A percentile compares a stretch with the other conserved stretches of the same genome.
Evolutionary conservation across 2,329 filamentous ascomycete genomes (phyloP).

Genomic region (Zasmidium angulare): DNA sequence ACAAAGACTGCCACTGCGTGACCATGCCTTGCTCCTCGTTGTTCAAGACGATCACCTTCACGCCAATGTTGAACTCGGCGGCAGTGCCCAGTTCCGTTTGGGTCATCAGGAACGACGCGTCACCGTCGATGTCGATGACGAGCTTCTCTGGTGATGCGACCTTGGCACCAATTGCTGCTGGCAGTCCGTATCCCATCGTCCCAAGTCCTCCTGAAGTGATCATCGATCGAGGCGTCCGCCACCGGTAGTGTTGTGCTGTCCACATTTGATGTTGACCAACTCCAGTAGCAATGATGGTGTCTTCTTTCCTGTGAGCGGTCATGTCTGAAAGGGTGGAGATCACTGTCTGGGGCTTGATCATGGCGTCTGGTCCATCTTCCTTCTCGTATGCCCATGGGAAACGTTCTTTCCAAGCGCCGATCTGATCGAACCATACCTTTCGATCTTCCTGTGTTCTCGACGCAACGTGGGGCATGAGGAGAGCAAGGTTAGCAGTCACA

Average conservation of each 20-base stretch:
- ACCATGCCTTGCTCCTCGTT: constrained; percentile 99
- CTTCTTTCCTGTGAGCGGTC: constrained; percentile 74
- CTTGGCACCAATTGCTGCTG: constrained; percentile 93
- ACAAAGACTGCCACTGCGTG: constrained; percentile 96
- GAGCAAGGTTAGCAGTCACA: constrained; percentile 73
- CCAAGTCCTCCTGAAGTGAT: constrained; percentile 94
- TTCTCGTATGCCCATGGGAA: constrained; percentile 88
- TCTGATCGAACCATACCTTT: constrained; percentile 85
- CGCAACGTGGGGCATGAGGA: constrained; percentile 72
- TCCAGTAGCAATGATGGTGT: constrained; percentile 86
- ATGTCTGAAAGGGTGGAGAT: constrained; percentile 88
- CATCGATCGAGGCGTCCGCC: constrained; percentile 88
- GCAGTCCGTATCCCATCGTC: constrained; percentile 94
- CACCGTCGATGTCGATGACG: constrained; percentile 94
- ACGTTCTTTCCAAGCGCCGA: constrained; percentile 84
- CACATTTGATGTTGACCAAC: constrained; percentile 99
- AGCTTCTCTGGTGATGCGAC: constrained; percentile 78
- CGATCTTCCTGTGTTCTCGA: constrained; percentile 63
- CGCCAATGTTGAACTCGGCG: constrained; percentile 91
- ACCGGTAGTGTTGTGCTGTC: constrained; percentile 94
- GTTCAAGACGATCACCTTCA: constrained; percentile 93
- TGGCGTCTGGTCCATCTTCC: constrained; percentile 64
- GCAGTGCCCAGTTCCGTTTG: constrained; percentile 92
- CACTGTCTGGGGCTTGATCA: constrained; percentile 92
- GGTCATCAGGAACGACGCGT: constrained; percentile 99